Base-by-base conservation (phyloP, 208 protist species). In the Angomonas deanei region DNA sequence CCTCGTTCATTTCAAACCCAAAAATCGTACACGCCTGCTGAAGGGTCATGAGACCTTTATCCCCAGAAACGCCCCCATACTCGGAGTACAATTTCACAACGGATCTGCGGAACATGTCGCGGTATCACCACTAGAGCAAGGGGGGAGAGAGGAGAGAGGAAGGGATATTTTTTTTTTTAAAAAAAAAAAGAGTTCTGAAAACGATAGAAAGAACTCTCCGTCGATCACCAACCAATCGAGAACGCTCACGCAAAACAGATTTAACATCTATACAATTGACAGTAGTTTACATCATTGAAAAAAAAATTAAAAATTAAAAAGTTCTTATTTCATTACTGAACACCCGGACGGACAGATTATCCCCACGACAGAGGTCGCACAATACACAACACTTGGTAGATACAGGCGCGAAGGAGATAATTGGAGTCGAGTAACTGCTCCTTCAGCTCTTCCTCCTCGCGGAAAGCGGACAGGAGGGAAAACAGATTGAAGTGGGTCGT, bases 1-100 rank as follows among this genome's bases (percentile, higher is more conserved):
- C 67, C 31, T 92, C 82, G 59, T 84, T 80, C 54, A 93, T 72
- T 55, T 92, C 76, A 68, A 92, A 93, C 19, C 89, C 89, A 68
- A 95, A 95, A 49, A 95, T 89, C 52, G 80, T 84, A 63, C 84
- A 92, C 26, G 89, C 86, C 64, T 92, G 86, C 59, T 92, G 81
- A 33, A 91, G 74, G 11, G 89, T 91, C 82, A 92, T 91, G 66
- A 80, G 78, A 5, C 88, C 88, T 57, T 90, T 87, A 66, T 95
- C 84, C 46, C 84, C 84, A 5, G 84, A 67, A 17, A 94, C 55
- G 49, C 72, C 69, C 8, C 77, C 88, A 28, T 90, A 70, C 10
- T 71, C 46, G 54, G 76, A 66, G 42, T 77, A 74, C 3, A 69
- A 53, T 13, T 67, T 46, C 5, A 64, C 21, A 32, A 58, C 36